A percentile compares a stretch with the other conserved stretches of the same genome.
Conservation (phyloP, 257 asterid genomes). For the Solanum pennellii region DNA sequence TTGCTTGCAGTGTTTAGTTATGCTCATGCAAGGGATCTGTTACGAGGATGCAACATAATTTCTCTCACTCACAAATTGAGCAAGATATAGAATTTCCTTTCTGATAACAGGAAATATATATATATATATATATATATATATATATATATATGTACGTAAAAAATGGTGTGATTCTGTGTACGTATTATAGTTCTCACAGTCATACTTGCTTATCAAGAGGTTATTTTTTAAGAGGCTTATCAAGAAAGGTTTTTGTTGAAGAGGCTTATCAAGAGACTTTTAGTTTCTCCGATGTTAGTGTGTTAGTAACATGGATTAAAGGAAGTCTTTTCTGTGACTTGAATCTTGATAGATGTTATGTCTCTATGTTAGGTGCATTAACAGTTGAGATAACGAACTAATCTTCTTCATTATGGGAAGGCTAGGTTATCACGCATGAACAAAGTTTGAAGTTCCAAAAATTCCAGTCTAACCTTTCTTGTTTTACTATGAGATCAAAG, state of each 20-base stretch:
- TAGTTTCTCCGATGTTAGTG: not conserved
- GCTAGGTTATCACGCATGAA: not conserved
- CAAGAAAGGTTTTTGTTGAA: not conserved
- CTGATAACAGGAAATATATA: not conserved
- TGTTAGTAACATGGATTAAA: not conserved
- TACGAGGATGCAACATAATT: not conserved
- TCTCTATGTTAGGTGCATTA: not conserved
- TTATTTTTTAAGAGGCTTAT: not conserved
- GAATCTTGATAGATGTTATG: not conserved
- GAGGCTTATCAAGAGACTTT: not conserved
- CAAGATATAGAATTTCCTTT: not conserved
- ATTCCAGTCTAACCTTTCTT: not conserved
- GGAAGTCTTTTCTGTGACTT: not conserved
- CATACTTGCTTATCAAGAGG: not conserved
- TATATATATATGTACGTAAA: not conserved
- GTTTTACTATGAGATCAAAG: not conserved
- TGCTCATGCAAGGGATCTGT: not conserved
- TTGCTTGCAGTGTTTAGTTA: not conserved
- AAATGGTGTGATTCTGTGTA: not conserved
- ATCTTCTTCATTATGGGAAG: not conserved
- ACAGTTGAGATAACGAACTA: not conserved
- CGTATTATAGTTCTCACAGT: not conserved
- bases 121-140: not conserved
- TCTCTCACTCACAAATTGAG: not conserved
- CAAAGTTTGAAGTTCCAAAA: not conserved